These are phyloP conservation scores for Penicillium pancosmium DNA, from an alignment of 495 filamentous ascomycete genomes.

Conservation along the genomic window DNA sequence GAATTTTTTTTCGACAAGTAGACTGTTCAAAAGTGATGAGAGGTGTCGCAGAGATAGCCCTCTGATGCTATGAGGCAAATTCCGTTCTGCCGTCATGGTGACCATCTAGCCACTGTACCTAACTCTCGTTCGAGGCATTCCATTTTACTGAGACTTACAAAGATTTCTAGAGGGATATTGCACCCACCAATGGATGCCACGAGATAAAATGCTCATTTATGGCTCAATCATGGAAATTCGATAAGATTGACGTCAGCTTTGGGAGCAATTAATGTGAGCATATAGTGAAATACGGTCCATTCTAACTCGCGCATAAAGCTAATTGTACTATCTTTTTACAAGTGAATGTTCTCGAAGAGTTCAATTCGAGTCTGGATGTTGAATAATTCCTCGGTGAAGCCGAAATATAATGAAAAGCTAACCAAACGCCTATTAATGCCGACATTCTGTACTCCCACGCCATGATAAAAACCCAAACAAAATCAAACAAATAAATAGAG, in stretches of 20 bases:
- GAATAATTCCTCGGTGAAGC: too few species aligned
- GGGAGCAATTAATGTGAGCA: not conserved
- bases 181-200: not conserved
- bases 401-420: not conserved
- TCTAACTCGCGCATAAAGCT: too few species aligned
- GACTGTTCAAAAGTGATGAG: too few species aligned
- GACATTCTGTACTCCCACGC: slow-evolving; percentile 15
- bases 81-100: slow-evolving; percentile 22
- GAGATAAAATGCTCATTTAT: not conserved
- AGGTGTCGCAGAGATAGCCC: too few species aligned
- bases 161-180: not conserved
- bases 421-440: slow-evolving; percentile 13
- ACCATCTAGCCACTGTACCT: slow-evolving; percentile 1
- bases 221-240: not conserved
- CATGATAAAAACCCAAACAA: slow-evolving; percentile 14
- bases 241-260: slow-evolving; percentile 4
- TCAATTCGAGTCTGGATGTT: too few species aligned
- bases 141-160: not conserved
- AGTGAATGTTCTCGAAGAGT: too few species aligned
- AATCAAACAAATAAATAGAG: not conserved
- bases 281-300: too few species aligned
- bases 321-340: too few species aligned
- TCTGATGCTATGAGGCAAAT: not conserved
- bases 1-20: too few species aligned
- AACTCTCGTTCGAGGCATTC: not conserved